These are phyloP conservation scores for Curvularia verruculosa DNA, from an alignment of 2,329 filamentous ascomycete species.

Conservation along the genomic window DNA sequence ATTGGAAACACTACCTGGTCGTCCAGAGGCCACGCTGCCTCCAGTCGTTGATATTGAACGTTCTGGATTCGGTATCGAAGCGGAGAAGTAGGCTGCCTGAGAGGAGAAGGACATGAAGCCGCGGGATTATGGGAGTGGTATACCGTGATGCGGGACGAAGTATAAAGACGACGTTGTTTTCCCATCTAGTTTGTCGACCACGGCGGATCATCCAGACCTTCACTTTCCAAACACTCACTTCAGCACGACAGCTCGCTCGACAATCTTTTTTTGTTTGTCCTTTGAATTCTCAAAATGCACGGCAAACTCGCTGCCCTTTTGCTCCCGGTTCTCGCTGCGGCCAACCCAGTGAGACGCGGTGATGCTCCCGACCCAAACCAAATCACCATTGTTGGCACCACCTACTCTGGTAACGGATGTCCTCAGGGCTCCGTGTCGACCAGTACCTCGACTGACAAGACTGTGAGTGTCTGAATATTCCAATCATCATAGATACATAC, in stretches of 20 bases:
- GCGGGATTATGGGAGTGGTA: constrained; percentile 2
- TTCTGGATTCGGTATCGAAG: neutral
- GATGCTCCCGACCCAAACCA: constrained; percentile 27
- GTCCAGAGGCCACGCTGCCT: constrained; percentile 18
- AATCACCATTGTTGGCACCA: constrained; percentile 39
- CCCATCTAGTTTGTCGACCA: constrained; percentile 26
- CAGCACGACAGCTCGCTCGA: constrained; percentile 5
- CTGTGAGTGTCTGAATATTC: constrained; percentile 29
- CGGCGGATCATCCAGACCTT: constrained; percentile 33
- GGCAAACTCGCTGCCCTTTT: constrained; percentile 38
- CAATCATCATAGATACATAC: constrained; percentile 11
- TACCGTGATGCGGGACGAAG: constrained; percentile 1
- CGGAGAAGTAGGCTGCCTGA: constrained; percentile 26
- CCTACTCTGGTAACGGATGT: constrained; percentile 45
- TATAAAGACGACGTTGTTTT: constrained; percentile 35
- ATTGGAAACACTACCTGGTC: constrained; percentile 29
- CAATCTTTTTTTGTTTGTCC: constrained; percentile 11
- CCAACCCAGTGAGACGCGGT: constrained; percentile 32
- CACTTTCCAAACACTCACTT: constrained; percentile 21
- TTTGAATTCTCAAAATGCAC: constrained; percentile 32
- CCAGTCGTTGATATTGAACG: neutral
- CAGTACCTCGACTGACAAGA: constrained; percentile 41
- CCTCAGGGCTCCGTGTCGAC: constrained; percentile 45
- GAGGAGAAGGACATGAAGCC: constrained; percentile 1
- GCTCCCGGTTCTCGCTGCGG: constrained; percentile 38